phyloP scores from a whole-genome alignment of 768 basidiomycete species.

The Phaffia australis region DNA sequence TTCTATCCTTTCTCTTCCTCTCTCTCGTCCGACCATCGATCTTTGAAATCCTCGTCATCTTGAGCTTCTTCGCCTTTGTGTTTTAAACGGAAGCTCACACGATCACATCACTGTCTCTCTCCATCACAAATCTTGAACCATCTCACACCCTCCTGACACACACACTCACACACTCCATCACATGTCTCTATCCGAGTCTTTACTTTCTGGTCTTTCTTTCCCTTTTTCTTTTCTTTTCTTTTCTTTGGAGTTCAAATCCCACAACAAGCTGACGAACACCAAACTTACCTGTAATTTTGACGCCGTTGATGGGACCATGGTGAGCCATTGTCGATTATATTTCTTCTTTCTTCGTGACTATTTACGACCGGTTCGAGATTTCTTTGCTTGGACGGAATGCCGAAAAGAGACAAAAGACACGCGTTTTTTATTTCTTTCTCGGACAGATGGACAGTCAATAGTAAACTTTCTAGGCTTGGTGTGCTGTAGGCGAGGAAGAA shows the following conservation, averaged over 20 bases:
- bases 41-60: not conserved
- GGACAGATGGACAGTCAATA: no score
- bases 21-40: not conserved
- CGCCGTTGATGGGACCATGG: slow-evolving; percentile 67
- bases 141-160: no score
- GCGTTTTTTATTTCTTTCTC: no score
- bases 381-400: no score
- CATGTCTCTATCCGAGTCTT: not conserved
- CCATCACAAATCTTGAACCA: no score
- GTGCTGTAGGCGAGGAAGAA: no score
- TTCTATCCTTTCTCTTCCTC: not conserved
- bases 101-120: not conserved
- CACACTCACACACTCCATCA: not conserved
- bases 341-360: no score
- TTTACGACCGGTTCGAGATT: no score
- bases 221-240: not conserved
- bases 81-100: not conserved
- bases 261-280: slow-evolving; percentile 22
- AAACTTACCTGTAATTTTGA: slow-evolving; percentile 71
- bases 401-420: no score
- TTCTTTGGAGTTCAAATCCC: not conserved
- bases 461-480: no score
- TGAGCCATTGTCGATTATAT: slow-evolving; percentile 10
- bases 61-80: not conserved
- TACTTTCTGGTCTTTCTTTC: not conserved